Evolutionary conservation across 129 eudicot species (phyloP).

Genomic region (Artemisia tridentata): DNA sequence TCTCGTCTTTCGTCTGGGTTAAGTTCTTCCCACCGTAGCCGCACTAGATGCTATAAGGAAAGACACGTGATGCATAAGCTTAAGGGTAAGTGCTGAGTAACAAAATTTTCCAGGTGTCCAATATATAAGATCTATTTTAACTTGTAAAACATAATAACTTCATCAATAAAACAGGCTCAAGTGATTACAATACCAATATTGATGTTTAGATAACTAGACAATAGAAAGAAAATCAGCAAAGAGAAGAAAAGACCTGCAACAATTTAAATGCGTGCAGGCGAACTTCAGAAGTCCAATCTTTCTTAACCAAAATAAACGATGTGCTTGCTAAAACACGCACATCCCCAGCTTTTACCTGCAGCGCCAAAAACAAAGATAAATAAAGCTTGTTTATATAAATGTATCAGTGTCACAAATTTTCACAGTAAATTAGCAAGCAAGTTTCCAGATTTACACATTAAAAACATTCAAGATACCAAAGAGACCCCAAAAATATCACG

Average conservation of each 20-base stretch:
- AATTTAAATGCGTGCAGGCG: constrained; percentile 89
- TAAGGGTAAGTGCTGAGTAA: background rate
- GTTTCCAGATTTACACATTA: background rate
- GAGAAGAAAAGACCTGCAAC: constrained; percentile 67
- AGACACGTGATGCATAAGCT: constrained; percentile 12
- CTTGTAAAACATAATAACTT: background rate
- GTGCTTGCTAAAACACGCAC: constrained; percentile 80
- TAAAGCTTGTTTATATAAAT: constrained; percentile 5
- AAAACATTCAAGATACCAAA: constrained; percentile 1
- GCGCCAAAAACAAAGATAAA: background rate
- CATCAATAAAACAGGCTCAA: too few relatives aligned
- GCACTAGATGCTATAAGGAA: constrained; percentile 76
- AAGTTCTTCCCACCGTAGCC: constrained; percentile 88
- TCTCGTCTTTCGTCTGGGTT: constrained; percentile 59
- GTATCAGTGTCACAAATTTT: background rate
- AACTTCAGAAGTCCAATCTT: constrained; percentile 91
- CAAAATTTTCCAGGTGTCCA: background rate
- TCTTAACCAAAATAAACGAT: constrained; percentile 79
- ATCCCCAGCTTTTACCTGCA: constrained; percentile 94
- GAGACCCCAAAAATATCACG: background rate
- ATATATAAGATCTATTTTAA: background rate
- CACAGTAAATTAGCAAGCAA: constrained; percentile 4
- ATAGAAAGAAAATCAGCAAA: constrained; percentile 20
- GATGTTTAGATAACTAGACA: background rate
- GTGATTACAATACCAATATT: background rate